Conservation (phyloP, 768 basidiomycete species). For the Panaeolus cyanescens region DNA sequence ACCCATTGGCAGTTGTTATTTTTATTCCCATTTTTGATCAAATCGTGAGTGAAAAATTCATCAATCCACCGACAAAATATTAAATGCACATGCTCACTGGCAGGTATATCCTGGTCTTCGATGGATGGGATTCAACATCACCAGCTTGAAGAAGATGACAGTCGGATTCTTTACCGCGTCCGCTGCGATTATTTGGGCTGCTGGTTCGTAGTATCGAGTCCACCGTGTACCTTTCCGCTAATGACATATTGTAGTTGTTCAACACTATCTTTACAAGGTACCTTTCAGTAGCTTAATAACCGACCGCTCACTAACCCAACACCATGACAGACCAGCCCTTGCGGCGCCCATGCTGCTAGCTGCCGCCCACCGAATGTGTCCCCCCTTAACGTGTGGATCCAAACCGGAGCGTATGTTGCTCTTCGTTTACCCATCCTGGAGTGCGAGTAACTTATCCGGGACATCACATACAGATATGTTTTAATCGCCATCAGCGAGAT, state of each 20-base stretch:
- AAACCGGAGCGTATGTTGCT: slow-evolving; percentile 53
- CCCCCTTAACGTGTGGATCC: slow-evolving; percentile 74
- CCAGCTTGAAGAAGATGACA: slow-evolving; percentile 56
- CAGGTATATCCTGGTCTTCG: slow-evolving; percentile 60
- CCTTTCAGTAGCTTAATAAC: not conserved
- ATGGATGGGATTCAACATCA: slow-evolving; percentile 53
- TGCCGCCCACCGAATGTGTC: slow-evolving; percentile 47
- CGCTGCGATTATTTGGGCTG: slow-evolving; percentile 67
- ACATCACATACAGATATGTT: slow-evolving; percentile 48
- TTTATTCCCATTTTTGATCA: slow-evolving; percentile 32
- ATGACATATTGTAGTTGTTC: slow-evolving; percentile 51
- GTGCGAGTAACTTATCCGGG: not conserved
- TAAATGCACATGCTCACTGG: not conserved
- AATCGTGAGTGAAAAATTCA: slow-evolving; percentile 31
- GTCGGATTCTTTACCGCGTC: slow-evolving; percentile 56
- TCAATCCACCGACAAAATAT: not conserved
- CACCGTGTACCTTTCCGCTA: not conserved
- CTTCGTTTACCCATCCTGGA: not conserved
- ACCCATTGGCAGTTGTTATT: slow-evolving; percentile 70
- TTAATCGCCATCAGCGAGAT: slow-evolving; percentile 74
- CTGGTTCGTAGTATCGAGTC: slow-evolving; percentile 32
- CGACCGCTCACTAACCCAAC: not conserved
- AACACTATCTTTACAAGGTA: slow-evolving; percentile 69
- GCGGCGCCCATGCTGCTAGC: slow-evolving; percentile 51
- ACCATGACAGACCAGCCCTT: slow-evolving; percentile 40